phyloP scores from a whole-genome alignment of 2,329 filamentous ascomycete genomes.

The Didymella pinodella region DNA sequence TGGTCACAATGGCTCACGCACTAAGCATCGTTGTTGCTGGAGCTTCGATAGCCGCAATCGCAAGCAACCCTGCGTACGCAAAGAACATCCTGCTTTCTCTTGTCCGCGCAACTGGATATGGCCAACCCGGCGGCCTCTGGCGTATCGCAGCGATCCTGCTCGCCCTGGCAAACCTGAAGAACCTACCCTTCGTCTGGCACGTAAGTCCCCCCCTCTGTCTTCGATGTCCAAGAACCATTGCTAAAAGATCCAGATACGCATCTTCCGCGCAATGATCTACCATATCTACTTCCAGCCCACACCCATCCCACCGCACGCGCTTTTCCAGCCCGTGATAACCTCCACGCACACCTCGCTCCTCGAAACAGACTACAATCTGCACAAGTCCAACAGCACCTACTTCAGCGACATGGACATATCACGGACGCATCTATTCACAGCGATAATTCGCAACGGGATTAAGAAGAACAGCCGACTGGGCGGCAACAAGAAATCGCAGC shows the following conservation, averaged over 20 bases:
- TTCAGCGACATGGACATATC: constrained; percentile 86
- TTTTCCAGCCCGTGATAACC: constrained; percentile 77
- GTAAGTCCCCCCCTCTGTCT: constrained; percentile 57
- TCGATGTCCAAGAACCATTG: neutral
- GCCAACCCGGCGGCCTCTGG: constrained; percentile 47
- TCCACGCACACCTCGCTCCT: constrained; percentile 71
- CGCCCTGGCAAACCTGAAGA: constrained; percentile 71
- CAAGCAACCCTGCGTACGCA: constrained; percentile 10
- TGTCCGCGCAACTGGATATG: constrained; percentile 32
- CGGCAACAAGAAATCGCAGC: constrained; percentile 32
- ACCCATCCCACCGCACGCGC: constrained; percentile 62
- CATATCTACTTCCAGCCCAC: constrained; percentile 57
- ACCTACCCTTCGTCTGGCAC: constrained; percentile 77
- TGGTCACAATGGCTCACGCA: constrained; percentile 31
- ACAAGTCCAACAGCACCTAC: constrained; percentile 86
- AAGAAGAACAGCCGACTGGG: constrained; percentile 39
- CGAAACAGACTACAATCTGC: constrained; percentile 86
- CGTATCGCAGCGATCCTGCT: constrained; percentile 45
- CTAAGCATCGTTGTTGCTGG: constrained; percentile 32
- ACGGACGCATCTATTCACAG: constrained; percentile 78
- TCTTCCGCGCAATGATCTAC: constrained; percentile 57
- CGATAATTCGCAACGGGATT: constrained; percentile 57
- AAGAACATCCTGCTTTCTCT: constrained; percentile 13
- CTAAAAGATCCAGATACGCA: constrained; percentile 50
- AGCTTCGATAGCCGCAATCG: constrained; percentile 23